A percentile compares a stretch with the other conserved stretches of the same genome.
Conservation (phyloP, 169 alveolate genomes). For the Eimeria mitis region DNA sequence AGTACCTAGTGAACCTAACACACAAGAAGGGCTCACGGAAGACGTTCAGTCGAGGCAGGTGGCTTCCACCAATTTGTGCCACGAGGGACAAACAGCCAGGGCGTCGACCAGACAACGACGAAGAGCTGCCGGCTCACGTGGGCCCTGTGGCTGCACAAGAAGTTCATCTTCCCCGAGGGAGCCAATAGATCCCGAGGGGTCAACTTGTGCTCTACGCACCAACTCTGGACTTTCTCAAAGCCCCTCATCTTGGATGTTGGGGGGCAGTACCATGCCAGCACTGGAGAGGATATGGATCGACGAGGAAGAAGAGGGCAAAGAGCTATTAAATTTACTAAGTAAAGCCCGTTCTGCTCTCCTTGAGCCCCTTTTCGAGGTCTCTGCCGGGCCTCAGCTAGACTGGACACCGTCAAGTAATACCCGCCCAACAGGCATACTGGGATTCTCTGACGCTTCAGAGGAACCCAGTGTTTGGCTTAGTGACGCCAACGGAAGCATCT, state of each 20-base stretch:
- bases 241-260: neutral
- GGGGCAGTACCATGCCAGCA: neutral
- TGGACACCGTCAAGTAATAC: neutral
- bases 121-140: slow-evolving; percentile 30
- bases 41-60: slow-evolving; percentile 3
- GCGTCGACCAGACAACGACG: slow-evolving; percentile 45
- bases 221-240: neutral
- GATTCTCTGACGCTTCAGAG: slow-evolving; percentile 1
- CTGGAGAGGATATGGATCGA: neutral
- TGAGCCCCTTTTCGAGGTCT: slow-evolving; percentile 52
- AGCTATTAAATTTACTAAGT: neutral
- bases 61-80: neutral
- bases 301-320: slow-evolving; percentile 38
- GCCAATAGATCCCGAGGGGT: neutral
- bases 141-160: slow-evolving; percentile 9
- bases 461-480: slow-evolving; percentile 58
- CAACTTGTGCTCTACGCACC: neutral
- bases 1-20: neutral
- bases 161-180: neutral
- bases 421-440: neutral
- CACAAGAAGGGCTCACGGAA: slow-evolving; percentile 7
- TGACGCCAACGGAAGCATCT: slow-evolving; percentile 28
- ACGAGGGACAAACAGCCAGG: neutral
- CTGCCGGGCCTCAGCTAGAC: slow-evolving; percentile 3
- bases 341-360: slow-evolving; percentile 53